Conservation (phyloP, 2,329 filamentous ascomycete species). For the Arachnomyces sp. region DNA sequence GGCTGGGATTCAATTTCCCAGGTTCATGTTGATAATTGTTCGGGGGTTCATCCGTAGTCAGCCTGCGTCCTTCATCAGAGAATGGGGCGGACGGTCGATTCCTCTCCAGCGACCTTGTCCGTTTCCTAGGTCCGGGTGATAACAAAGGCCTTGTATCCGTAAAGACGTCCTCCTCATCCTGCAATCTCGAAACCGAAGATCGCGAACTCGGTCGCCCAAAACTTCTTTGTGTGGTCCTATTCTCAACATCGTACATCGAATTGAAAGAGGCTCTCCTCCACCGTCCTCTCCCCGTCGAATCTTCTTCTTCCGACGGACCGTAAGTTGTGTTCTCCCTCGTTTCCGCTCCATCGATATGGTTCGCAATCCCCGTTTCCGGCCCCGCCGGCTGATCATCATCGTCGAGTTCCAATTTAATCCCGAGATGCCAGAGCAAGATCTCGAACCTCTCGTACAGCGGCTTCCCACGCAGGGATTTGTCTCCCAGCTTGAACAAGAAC, state of each 20-base stretch:
- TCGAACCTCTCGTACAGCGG: constrained; percentile 63
- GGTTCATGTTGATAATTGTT: background rate
- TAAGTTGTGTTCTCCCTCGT: constrained; percentile 14
- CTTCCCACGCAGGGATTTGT: constrained; percentile 45
- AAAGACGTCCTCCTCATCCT: constrained; percentile 12
- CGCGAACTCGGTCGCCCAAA: constrained; percentile 33
- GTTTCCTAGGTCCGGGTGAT: background rate
- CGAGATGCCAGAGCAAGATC: constrained; percentile 57
- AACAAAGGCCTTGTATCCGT: constrained; percentile 2
- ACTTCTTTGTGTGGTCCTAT: constrained; percentile 42
- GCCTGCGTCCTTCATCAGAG: constrained; percentile 3
- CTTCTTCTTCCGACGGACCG: constrained; percentile 17
- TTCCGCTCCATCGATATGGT: constrained; percentile 12
- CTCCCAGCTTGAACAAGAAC: constrained; percentile 71
- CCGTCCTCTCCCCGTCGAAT: constrained; percentile 23
- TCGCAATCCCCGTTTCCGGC: constrained; percentile 26
- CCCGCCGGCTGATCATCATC: constrained; percentile 32
- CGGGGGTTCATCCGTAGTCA: background rate
- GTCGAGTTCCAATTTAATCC: constrained; percentile 62
- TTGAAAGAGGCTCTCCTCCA: constrained; percentile 49
- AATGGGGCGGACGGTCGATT: constrained; percentile 6
- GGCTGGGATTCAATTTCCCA: no score
- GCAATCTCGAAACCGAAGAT: constrained; percentile 35
- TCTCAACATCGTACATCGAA: constrained; percentile 42
- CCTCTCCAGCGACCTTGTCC: no score